phyloP scores from a whole-genome alignment of 129 eudicot genomes.

The Artemisia annua region DNA sequence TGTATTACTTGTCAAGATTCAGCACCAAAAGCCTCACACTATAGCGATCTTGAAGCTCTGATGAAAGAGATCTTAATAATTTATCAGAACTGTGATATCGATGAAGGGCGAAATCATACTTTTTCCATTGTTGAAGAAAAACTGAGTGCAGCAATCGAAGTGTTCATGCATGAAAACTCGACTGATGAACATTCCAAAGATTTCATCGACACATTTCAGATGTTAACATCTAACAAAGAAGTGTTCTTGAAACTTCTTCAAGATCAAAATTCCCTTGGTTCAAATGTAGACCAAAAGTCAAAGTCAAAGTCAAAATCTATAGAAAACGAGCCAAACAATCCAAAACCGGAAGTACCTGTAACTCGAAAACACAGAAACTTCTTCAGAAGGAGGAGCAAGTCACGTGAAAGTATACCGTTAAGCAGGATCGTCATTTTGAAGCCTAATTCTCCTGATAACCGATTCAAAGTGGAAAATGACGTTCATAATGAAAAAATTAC shows the following conservation, averaged over 20 bases:
- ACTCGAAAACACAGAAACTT: conserved; percentile 52
- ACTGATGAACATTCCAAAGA: conserved; percentile 49
- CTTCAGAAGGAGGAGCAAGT: conserved; percentile 76
- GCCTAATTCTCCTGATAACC: conserved; percentile 58
- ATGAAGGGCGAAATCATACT: conserved; percentile 27
- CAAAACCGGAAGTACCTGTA: conserved; percentile 27
- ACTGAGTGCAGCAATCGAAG: conserved; percentile 63
- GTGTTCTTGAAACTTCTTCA: conserved; percentile 50
- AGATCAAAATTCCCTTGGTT: conserved; percentile 23
- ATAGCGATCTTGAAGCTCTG: conserved; percentile 49
- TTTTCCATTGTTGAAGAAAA: conserved; percentile 47
- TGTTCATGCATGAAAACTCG: conserved; percentile 47
- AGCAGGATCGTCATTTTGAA: conserved; percentile 74
- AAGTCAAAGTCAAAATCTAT: conserved; percentile 26
- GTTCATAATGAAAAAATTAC: conserved; percentile 39
- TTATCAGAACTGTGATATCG: conserved; percentile 38
- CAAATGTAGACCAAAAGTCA: conserved; percentile 33
- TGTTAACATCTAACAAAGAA: conserved; percentile 65
- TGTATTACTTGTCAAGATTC: conserved; percentile 22
- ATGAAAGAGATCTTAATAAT: conserved; percentile 65
- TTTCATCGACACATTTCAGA: conserved; percentile 62
- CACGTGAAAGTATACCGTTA: conserved; percentile 47
- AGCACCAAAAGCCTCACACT: conserved; percentile 37
- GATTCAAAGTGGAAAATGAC: conserved; percentile 28
- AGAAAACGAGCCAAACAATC: conserved; percentile 30